Conservation (phyloP, 176 grass and related monocot genomes). For the Cymbopogon citratus region DNA sequence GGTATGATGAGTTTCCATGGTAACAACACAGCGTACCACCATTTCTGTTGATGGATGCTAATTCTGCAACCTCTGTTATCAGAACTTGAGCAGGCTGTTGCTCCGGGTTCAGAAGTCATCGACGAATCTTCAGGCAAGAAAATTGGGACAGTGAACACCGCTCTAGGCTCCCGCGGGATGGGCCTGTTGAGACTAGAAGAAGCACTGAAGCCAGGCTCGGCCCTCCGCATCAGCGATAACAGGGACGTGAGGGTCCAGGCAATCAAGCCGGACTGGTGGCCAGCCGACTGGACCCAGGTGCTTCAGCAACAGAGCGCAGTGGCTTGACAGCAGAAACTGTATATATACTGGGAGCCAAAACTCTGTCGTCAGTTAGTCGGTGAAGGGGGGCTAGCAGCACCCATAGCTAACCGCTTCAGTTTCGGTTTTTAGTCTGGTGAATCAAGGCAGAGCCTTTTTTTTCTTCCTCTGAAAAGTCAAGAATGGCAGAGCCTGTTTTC, state of each 20-base stretch:
- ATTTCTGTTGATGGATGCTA: neutral
- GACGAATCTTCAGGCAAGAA: slow-evolving; percentile 55
- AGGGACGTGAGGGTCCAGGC: slow-evolving; percentile 46
- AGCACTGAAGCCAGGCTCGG: slow-evolving; percentile 37
- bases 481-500: neutral
- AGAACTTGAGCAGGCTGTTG: slow-evolving; percentile 55
- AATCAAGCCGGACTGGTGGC: slow-evolving; percentile 86
- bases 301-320: slow-evolving; percentile 40
- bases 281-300: slow-evolving; percentile 61
- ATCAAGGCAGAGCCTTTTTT: neutral
- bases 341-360: neutral
- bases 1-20: slow-evolving; percentile 22
- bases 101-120: slow-evolving; percentile 60
- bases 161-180: slow-evolving; percentile 57
- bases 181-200: slow-evolving; percentile 61
- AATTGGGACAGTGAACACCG: slow-evolving; percentile 56
- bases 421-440: neutral
- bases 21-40: neutral
- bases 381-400: neutral
- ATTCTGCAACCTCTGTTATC: neutral
- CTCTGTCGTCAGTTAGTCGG: neutral
- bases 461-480: neutral
- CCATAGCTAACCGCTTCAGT: neutral
- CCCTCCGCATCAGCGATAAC: slow-evolving; percentile 31
- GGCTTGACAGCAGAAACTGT: slow-evolving; percentile 2